Conservation (phyloP, 2,329 filamentous ascomycete genomes). For the Neoarthrinium moseri region DNA sequence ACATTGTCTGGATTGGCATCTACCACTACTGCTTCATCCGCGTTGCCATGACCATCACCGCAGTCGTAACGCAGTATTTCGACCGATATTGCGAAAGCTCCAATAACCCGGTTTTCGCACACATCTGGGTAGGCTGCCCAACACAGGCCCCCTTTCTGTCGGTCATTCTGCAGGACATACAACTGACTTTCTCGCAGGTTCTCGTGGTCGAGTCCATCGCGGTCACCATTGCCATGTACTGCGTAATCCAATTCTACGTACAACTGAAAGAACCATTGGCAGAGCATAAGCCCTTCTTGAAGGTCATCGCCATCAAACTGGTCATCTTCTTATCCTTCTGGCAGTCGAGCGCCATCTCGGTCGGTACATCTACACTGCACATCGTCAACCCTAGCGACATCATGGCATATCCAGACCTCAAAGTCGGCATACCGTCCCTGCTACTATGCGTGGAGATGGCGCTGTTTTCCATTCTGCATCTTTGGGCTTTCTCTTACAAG, state of each 20-base stretch:
- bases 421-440: slow-evolving; percentile 75
- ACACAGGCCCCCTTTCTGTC: neutral
- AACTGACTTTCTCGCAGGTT: slow-evolving; percentile 38
- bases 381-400: slow-evolving; percentile 59
- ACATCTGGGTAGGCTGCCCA: slow-evolving; percentile 74
- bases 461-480: slow-evolving; percentile 72
- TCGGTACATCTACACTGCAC: slow-evolving; percentile 57
- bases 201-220: slow-evolving; percentile 68
- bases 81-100: slow-evolving; percentile 76
- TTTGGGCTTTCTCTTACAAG: slow-evolving; percentile 79
- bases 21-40: slow-evolving; percentile 87
- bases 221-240: slow-evolving; percentile 85
- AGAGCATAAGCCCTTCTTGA: slow-evolving; percentile 71
- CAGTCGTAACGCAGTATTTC: slow-evolving; percentile 69
- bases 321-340: slow-evolving; percentile 92
- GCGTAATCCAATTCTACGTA: slow-evolving; percentile 81
- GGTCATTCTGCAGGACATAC: slow-evolving; percentile 11
- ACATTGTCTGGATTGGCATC: slow-evolving; percentile 77
- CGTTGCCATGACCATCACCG: slow-evolving; percentile 75
- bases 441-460: slow-evolving; percentile 85
- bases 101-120: slow-evolving; percentile 74
- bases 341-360: slow-evolving; percentile 60
- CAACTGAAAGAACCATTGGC: slow-evolving; percentile 69
- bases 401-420: slow-evolving; percentile 72
- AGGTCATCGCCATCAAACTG: slow-evolving; percentile 83